Conservation (phyloP, 257 asterid species). For the Scutellaria minor region DNA sequence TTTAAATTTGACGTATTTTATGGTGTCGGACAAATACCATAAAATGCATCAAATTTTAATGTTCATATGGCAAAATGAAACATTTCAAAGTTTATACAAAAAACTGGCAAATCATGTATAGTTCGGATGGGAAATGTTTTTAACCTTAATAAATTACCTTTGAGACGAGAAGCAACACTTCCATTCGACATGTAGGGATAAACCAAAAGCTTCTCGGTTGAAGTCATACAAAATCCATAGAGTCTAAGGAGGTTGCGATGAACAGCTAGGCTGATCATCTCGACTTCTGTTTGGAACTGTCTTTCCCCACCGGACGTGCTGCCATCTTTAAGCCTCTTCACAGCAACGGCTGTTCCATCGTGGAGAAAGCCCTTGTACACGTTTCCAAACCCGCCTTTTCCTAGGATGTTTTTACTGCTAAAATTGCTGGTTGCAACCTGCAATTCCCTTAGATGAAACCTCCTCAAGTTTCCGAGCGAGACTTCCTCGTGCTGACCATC, state of each 20-base stretch:
- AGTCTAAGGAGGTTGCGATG: constrained; percentile 91
- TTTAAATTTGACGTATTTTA: no score
- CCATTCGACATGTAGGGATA: constrained; percentile 98
- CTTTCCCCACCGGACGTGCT: constrained; percentile 76
- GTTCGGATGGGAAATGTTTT: no score
- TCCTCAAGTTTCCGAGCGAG: constrained; percentile 86
- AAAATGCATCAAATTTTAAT: no score
- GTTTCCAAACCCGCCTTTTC: constrained; percentile 94
- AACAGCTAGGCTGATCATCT: constrained; percentile 94
- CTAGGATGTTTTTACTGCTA: constrained; percentile 79
- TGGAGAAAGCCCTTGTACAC: constrained; percentile 83
- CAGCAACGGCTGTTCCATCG: constrained; percentile 90
- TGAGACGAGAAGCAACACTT: constrained; percentile 96
- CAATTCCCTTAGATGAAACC: constrained; percentile 79
- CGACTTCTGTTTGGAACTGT: constrained; percentile 95
- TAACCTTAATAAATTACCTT: constrained; percentile 48
- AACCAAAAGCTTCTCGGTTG: constrained; percentile 81
- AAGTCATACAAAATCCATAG: constrained; percentile 86
- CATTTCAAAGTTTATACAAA: no score
- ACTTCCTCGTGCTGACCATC: constrained; percentile 75
- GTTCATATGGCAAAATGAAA: no score
- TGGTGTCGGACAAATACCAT: no score
- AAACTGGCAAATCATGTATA: no score
- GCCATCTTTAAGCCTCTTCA: constrained; percentile 91
- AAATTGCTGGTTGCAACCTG: constrained; percentile 86